Evolutionary conservation across 1,284 basidiomycete genomes (phyloP).

Genomic region (Apiotrichum mycotoxinovorans): DNA sequence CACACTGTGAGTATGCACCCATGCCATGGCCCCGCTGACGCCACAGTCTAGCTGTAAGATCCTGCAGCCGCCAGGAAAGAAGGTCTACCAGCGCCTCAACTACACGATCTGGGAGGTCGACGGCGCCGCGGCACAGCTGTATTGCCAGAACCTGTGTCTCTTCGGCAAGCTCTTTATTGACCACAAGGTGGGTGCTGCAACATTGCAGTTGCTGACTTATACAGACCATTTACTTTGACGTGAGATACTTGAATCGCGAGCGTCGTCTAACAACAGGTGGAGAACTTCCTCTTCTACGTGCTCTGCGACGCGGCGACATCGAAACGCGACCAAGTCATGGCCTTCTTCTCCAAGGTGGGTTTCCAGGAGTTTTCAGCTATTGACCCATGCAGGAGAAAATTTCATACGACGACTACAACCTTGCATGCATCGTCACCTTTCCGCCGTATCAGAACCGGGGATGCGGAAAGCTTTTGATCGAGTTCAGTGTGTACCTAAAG

Average conservation of each 20-base stretch:
- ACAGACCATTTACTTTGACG: slow-evolving; percentile 85
- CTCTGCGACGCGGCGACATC: slow-evolving; percentile 76
- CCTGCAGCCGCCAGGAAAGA: slow-evolving; percentile 77
- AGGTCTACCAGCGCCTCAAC: slow-evolving; percentile 85
- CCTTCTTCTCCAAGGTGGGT: slow-evolving; percentile 88
- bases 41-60: slow-evolving; percentile 66
- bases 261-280: slow-evolving; percentile 22
- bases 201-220: slow-evolving; percentile 3
- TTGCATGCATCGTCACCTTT: slow-evolving; percentile 93
- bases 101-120: slow-evolving; percentile 96
- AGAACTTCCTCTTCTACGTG: slow-evolving; percentile 78
- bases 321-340: slow-evolving; percentile 75
- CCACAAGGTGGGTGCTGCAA: slow-evolving; percentile 60
- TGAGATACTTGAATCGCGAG: slow-evolving; percentile 16
- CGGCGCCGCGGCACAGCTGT: slow-evolving; percentile 78
- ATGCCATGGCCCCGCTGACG: neutral
- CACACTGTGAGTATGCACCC: slow-evolving; percentile 61
- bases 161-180: slow-evolving; percentile 99
- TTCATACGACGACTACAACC: slow-evolving; percentile 94
- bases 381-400: slow-evolving; percentile 71
- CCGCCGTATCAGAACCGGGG: slow-evolving; percentile 88
- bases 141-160: slow-evolving; percentile 90
- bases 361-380: neutral
- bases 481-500: slow-evolving; percentile 72
- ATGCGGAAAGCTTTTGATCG: slow-evolving; percentile 93